phyloP scores from a whole-genome alignment of 805 yeast species.

The Candida berthetii region DNA sequence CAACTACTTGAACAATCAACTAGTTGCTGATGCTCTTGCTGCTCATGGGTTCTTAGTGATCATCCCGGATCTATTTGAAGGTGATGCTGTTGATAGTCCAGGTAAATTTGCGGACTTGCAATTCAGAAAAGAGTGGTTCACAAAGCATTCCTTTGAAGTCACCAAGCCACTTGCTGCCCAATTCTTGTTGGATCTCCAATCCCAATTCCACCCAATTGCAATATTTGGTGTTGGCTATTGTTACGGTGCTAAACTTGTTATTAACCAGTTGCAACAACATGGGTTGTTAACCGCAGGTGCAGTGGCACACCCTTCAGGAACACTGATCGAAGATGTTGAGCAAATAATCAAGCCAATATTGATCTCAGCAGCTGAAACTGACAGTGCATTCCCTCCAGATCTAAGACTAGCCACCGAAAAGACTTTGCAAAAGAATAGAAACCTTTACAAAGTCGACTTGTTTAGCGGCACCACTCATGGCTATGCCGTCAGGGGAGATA shows the following conservation, averaged over 20 bases:
- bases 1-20: constrained; percentile 41
- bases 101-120: constrained; percentile 12
- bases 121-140: constrained; percentile 39
- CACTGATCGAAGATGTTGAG: constrained; percentile 53
- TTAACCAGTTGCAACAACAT: constrained; percentile 36
- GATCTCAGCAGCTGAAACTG: constrained; percentile 67
- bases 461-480: constrained; percentile 67
- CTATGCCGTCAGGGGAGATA: constrained; percentile 69
- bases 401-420: constrained; percentile 52
- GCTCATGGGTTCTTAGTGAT: constrained; percentile 51
- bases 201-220: constrained; percentile 36
- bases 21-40: constrained; percentile 61
- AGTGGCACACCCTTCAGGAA: constrained; percentile 73
- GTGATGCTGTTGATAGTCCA: constrained; percentile 30
- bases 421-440: constrained; percentile 42
- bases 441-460: constrained; percentile 49
- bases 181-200: constrained; percentile 36
- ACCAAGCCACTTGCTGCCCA: constrained; percentile 37
- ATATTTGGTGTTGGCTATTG: constrained; percentile 67
- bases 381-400: constrained; percentile 51
- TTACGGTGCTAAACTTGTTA: constrained; percentile 65
- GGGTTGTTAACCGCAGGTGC: constrained; percentile 48
- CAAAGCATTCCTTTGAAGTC: constrained; percentile 36
- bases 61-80: constrained; percentile 62
- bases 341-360: constrained; percentile 52